Conservation (phyloP, 352 stramenopile genomes). For the Pythium brassicae region DNA sequence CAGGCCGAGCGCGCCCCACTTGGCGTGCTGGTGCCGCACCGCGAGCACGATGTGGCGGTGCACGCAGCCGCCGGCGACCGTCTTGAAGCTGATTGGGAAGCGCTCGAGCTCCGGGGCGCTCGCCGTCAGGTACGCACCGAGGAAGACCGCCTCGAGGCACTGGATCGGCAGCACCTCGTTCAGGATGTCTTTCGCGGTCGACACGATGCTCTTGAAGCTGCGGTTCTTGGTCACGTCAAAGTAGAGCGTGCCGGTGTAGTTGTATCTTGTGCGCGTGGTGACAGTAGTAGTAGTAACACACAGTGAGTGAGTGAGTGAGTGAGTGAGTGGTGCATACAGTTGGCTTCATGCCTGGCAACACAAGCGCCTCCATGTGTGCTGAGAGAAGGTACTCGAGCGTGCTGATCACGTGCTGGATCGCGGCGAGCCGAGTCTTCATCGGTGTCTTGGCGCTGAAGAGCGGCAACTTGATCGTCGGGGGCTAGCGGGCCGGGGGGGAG, state of each 20-base stretch:
- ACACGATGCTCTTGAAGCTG: conserved; percentile 85
- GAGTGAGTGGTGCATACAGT: background rate
- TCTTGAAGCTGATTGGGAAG: conserved; percentile 87
- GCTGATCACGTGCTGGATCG: conserved; percentile 66
- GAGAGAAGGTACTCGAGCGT: conserved; percentile 69
- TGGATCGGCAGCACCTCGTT: conserved; percentile 83
- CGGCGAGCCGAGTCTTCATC: conserved; percentile 51
- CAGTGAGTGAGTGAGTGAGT: background rate
- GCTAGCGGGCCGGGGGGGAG: too few relatives aligned
- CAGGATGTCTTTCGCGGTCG: conserved; percentile 83
- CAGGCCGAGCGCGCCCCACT: conserved; percentile 81
- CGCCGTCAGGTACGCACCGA: conserved; percentile 76
- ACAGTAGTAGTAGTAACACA: too few relatives aligned
- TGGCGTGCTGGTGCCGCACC: conserved; percentile 64
- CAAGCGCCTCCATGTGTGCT: too few relatives aligned
- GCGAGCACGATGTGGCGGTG: conserved; percentile 84
- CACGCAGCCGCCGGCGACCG: conserved; percentile 41
- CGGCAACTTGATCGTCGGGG: conserved; percentile 56
- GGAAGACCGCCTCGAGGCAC: conserved; percentile 86
- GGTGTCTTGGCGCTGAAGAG: conserved; percentile 43
- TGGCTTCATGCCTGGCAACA: background rate
- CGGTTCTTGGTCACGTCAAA: conserved; percentile 87
- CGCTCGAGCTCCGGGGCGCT: conserved; percentile 61
- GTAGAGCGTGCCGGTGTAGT: conserved; percentile 84
- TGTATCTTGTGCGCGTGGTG: too few relatives aligned